Percentiles rank a stretch among this genome's conserved stretches.
Evolutionary conservation across 2,329 filamentous ascomycete genomes (phyloP).

Genomic region (Fusarium clavum): DNA sequence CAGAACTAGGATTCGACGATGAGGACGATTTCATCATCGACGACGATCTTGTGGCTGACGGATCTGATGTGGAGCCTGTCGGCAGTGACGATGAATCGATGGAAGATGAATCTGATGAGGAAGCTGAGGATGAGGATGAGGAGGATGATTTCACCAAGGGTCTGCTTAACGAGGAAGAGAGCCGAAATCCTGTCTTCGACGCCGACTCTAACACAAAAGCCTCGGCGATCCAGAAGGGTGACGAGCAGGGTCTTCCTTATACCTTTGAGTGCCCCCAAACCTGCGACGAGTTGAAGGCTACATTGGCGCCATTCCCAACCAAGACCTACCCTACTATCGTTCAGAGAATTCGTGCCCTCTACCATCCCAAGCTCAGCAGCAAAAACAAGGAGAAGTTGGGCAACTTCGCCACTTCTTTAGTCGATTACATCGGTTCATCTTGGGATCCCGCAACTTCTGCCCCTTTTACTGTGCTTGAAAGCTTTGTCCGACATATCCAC

Average conservation of each 20-base stretch:
- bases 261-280: slow-evolving; percentile 87
- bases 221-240: slow-evolving; percentile 51
- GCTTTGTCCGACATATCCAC: slow-evolving; percentile 87
- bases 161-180: slow-evolving; percentile 70
- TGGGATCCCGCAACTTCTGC: slow-evolving; percentile 59
- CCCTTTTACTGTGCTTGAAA: slow-evolving; percentile 78
- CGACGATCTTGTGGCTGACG: slow-evolving; percentile 86
- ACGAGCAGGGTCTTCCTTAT: slow-evolving; percentile 75
- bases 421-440: slow-evolving; percentile 69
- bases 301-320: slow-evolving; percentile 70
- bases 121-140: slow-evolving; percentile 54
- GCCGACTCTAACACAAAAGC: slow-evolving; percentile 57
- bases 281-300: slow-evolving; percentile 78
- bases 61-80: slow-evolving; percentile 73
- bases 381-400: slow-evolving; percentile 87
- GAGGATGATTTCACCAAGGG: slow-evolving; percentile 76
- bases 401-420: slow-evolving; percentile 72
- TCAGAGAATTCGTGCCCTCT: slow-evolving; percentile 89
- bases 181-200: slow-evolving; percentile 64
- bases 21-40: slow-evolving; percentile 96
- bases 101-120: slow-evolving; percentile 55
- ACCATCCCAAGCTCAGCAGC: slow-evolving; percentile 86
- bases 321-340: slow-evolving; percentile 81
- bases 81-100: slow-evolving; percentile 66
- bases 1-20: slow-evolving; percentile 82